Evolutionary conservation across 257 asterid genomes (phyloP).

Genomic region (Capsicum rhomboideum): DNA sequence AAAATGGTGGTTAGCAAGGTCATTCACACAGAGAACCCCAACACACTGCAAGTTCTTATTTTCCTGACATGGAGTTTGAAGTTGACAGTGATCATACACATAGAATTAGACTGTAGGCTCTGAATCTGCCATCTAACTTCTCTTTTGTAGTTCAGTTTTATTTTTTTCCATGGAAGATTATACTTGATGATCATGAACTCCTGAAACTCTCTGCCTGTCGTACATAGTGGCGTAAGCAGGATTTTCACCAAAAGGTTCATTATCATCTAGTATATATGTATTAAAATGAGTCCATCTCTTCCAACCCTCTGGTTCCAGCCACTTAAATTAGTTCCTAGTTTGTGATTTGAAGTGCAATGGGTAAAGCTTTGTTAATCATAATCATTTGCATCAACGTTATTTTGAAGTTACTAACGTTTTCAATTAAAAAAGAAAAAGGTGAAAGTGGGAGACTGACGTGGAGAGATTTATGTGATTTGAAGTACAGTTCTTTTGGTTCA

Average conservation of each 20-base stretch:
- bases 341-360: not conserved
- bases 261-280: no score
- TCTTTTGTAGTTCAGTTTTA: not conserved
- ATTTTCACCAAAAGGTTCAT: not conserved
- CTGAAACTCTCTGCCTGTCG: not conserved
- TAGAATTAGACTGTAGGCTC: not conserved
- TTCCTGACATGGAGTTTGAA: not conserved
- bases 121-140: not conserved
- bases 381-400: not conserved
- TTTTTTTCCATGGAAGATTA: not conserved
- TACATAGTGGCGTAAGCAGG: not conserved
- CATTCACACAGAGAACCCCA: no score
- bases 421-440: not conserved
- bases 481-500: not conserved
- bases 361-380: not conserved
- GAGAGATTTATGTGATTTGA: not conserved
- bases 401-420: not conserved
- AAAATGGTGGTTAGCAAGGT: not conserved
- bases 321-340: not conserved
- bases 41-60: not conserved
- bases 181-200: not conserved
- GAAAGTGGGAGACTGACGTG: not conserved
- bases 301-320: not conserved
- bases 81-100: not conserved
- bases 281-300: not conserved